Evolutionary conservation across 1,139 yeast species (phyloP), one percentile per base, ranked within the genome.

Genomic region (Blastobotrys raffinosifermentans): DNA sequence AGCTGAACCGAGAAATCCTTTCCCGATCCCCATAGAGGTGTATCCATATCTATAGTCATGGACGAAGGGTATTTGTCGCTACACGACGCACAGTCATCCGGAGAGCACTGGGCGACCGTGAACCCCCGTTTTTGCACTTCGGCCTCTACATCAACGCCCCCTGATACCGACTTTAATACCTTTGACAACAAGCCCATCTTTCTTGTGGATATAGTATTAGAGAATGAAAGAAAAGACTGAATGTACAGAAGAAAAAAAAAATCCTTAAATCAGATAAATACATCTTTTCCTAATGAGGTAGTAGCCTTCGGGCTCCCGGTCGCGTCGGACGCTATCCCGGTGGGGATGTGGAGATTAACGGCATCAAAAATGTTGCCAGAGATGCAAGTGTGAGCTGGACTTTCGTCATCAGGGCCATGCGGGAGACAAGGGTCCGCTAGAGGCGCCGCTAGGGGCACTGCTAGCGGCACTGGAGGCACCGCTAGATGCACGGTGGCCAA

Each of bases 1-100:
- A 86, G 64, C 49, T 89, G 96, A 16, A 81, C 54, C 4, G 77
- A 80, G 41, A 76, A 77, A 2, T 82, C 77, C 47, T 72, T 72
- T 1, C 94, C 77, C 3, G 87, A 69, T 40, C 82, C 77, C 75
- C 83, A 86, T 25, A 91, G 66, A 4, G 77, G 70, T 20, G 64
- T 60, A 6, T 64, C 73, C 7, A 61, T 60, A 6, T 77, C 79
- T 23, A 80, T 62, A 44, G 70, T 70, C 44, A 85, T 61, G 5
- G 79, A 70, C 14, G 64, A 49, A 2, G 93, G 91, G 53, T 65
- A 85, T 38, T 65, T 65, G 3, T 43, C 40, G 10, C 39, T 38
- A 20, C 51, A 42, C 1, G 45, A 42, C 14, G 42, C 51, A 32
- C 58, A 53, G 31, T 52, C 60, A 36, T 51, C 48, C 21, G 58